Evolutionary conservation across 352 stramenopile species (phyloP), one percentile per base, ranked within the genome.

Genomic region (Globisporangium echinulatum): DNA sequence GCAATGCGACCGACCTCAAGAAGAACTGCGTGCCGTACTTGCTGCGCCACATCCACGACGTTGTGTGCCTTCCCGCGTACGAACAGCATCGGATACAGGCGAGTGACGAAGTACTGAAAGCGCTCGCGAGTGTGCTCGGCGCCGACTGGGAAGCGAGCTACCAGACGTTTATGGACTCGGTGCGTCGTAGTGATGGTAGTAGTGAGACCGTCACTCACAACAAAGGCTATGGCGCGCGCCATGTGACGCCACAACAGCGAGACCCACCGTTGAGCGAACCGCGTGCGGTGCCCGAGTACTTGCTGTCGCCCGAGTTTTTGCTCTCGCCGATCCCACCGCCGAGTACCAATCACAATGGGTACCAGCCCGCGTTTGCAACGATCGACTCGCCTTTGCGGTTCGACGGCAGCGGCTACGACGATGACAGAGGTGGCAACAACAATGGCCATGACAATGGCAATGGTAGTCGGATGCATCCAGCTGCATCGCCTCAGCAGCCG

Each of bases 1-100:
- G 82, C 68, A 71, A 83, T 19, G 86, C 86, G 11, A 62, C 77
- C 15, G 85, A 96, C 60, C 63, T 96, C 49, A 92, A 93, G 72
- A 87, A 87, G 40, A 92, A 91, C 58, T 93, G 83, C 49, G 72
- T 96, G 54, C 80, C 86, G 44, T 96, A 90, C 61, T 67, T 96
- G 52, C 87, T 96, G 73, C 79, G 77, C 25, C 84, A 94, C 69
- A 94, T 96, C 54, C 85, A 92, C 62, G 82, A 90, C 37, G 70
- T 96, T 3, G 86, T 93, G 43, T 79, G 82, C 4, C 64, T 95
- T 5, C 75, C 80, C 48, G 83, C 82, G 36, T 95, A 82, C 58
- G 70, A 75, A 33, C 75, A 88, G 48, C 81, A 94, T 61, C 87
- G 84, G 62, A 77, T 94, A 64, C 76, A 83, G 51, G 84, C 84